Evolutionary conservation across 305 asterid species (phyloP), one percentile per base, ranked within the genome.

Genomic region (Fraxinus floribunda): DNA sequence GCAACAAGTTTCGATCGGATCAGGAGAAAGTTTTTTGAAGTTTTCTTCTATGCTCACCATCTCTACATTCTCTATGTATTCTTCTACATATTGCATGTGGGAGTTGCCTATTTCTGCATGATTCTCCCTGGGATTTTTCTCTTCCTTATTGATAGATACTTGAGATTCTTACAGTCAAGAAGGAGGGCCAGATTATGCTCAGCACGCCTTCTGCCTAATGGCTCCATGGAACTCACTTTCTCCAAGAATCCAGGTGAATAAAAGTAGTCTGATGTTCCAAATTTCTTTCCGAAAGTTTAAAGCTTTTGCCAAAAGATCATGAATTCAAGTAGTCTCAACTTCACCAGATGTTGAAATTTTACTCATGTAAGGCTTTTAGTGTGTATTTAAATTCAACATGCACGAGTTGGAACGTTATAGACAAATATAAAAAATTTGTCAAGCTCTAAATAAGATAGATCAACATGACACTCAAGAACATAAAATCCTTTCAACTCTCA

Each of bases 111-210:
- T 52, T 49, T 84, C 11, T 89, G 88, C 86, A 80, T 84, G 85
- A 87, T 89, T 57, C 87, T 89, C 4, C 90, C 92, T 30, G 89
- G 92, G 13, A 64, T 89, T 35, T 89, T 80, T 72, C 89, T 89
- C 81, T 87, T 89, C 72, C 16, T 84, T 0, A 81, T 89, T 15
- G 92, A 89, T 18, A 84, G 90, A 57, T 85, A 80, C 49, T 77
- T 87, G 18, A 80, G 91, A 60, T 89, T 89, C 72, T 81, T 89
- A 22, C 90, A 87, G 29, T 87, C 90, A 1, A 77, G 83, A 72
- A 72, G 26, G 66, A 86, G 82, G 62, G 76, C 78, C 36, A 70
- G 85, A 41, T 30, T 89, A 52, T 74, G 82, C 41, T 78, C 86
- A 0, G 77, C 90, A 0, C 84, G 90, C 36, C 83, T 89, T 38